Percentiles rank a stretch among this genome's conserved stretches.
phyloP scores from a whole-genome alignment of 441 rosid genomes.

The Gossypium lobatum region DNA sequence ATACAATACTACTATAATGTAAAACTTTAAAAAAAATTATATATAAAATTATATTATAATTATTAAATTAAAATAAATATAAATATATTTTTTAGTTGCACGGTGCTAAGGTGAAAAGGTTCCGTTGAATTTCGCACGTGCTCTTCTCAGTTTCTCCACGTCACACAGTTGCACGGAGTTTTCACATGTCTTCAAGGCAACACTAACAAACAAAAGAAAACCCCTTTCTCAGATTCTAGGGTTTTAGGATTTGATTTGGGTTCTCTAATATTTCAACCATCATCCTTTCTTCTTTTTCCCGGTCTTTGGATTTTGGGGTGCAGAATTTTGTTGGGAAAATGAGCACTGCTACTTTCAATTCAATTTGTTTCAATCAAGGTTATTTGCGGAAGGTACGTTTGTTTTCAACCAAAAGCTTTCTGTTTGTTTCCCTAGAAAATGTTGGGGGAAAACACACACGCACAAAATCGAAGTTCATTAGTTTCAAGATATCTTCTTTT shows the following conservation, averaged over 20 bases:
- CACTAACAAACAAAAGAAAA: not conserved
- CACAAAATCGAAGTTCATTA: not conserved
- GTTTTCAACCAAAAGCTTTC: not conserved
- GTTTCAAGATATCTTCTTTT: not conserved
- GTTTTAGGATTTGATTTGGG: conserved; percentile 2
- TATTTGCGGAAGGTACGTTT: conserved; percentile 50
- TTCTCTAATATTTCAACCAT: not conserved
- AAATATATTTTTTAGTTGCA: not conserved
- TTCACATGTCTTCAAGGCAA: not conserved
- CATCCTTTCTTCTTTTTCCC: not conserved
- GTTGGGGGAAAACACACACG: not conserved
- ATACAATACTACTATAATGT: too few species aligned
- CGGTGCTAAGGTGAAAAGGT: not conserved
- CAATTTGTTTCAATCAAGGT: conserved; percentile 25
- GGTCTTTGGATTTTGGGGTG: not conserved
- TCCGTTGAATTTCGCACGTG: not conserved
- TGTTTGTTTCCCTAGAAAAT: conserved; percentile 13
- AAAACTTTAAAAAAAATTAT: too few species aligned
- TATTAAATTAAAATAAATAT: too few species aligned
- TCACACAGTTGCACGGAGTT: not conserved
- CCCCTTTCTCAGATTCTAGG: conserved; percentile 3
- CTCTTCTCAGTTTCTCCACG: not conserved
- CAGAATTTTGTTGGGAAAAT: conserved; percentile 23
- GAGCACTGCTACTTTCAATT: conserved; percentile 36
- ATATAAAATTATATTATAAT: too few species aligned